Evolutionary conservation across 768 basidiomycete genomes (phyloP).

Genomic region (Mycena kentingensis): DNA sequence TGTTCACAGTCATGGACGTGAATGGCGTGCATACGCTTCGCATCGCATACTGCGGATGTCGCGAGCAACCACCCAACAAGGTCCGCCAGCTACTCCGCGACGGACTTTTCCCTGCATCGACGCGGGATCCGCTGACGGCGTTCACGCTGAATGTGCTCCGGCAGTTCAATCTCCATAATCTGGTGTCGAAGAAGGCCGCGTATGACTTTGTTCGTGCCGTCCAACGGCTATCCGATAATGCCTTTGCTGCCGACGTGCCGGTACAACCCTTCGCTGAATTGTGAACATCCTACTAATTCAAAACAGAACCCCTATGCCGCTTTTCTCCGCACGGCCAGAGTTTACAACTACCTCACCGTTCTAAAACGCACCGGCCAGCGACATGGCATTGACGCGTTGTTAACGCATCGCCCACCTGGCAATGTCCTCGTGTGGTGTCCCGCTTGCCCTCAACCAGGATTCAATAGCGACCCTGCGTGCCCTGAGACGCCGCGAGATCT

Average conservation of each 20-base stretch:
- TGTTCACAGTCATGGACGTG: slow-evolving; percentile 3
- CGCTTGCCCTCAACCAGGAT: slow-evolving; percentile 21
- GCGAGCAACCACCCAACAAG: slow-evolving; percentile 2
- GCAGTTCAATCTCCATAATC: slow-evolving; percentile 13
- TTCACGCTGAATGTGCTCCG: slow-evolving; percentile 22
- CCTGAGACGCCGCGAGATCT: too few relatives aligned
- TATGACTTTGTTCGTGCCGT: slow-evolving; percentile 17
- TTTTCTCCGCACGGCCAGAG: slow-evolving; percentile 11
- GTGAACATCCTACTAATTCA: background rate
- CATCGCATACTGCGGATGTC: too few relatives aligned
- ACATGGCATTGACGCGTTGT: slow-evolving; percentile 13
- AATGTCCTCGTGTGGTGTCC: slow-evolving; percentile 14
- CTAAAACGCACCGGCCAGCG: slow-evolving; percentile 10
- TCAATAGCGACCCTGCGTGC: slow-evolving; percentile 12
- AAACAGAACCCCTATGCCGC: slow-evolving; percentile 14
- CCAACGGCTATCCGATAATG: slow-evolving; percentile 9
- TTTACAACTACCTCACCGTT: slow-evolving; percentile 5
- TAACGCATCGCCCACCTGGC: slow-evolving; percentile 4
- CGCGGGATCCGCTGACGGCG: slow-evolving; percentile 6
- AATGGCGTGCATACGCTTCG: slow-evolving; percentile 11
- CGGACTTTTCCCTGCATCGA: slow-evolving; percentile 15
- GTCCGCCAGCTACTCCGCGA: slow-evolving; percentile 7
- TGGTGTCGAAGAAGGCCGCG: slow-evolving; percentile 19
- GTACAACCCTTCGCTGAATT: background rate
- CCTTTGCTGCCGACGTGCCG: slow-evolving; percentile 4